These are phyloP conservation scores for Silene latifolia DNA, from an alignment of 148 eudicot genomes.

Conservation along the genomic window DNA sequence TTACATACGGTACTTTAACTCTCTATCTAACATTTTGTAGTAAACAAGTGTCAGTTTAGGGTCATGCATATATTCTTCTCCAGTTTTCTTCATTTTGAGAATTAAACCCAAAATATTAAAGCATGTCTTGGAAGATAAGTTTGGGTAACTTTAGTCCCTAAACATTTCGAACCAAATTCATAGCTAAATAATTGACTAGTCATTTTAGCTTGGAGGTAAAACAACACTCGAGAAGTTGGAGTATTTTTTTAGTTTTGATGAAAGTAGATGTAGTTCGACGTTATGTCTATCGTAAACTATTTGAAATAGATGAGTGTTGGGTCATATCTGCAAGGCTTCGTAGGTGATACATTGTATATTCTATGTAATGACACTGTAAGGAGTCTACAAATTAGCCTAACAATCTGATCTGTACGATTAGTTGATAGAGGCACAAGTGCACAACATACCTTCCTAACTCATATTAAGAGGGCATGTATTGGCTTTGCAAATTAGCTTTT, in stretches of 20 bases:
- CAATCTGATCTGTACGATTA: background rate
- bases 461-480: conserved; percentile 1
- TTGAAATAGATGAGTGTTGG: background rate
- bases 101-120: background rate
- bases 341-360: background rate
- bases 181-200: background rate
- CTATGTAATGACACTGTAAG: background rate
- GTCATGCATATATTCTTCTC: background rate
- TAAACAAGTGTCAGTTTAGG: background rate
- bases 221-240: background rate
- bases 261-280: background rate
- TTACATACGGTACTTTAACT: conserved; percentile 60
- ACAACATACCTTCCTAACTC: background rate
- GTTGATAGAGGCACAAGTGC: background rate
- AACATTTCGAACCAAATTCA: background rate
- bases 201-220: background rate
- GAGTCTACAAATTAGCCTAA: background rate
- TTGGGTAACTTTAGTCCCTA: background rate
- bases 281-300: background rate
- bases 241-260: background rate
- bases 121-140: background rate
- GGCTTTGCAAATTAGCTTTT: conserved; percentile 3
- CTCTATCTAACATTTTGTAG: conserved; percentile 1
- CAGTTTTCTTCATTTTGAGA: background rate
- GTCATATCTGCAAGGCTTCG: background rate